These are phyloP conservation scores for Dendryphion nanum DNA, from an alignment of 2,329 filamentous ascomycete genomes.

Conservation along the genomic window DNA sequence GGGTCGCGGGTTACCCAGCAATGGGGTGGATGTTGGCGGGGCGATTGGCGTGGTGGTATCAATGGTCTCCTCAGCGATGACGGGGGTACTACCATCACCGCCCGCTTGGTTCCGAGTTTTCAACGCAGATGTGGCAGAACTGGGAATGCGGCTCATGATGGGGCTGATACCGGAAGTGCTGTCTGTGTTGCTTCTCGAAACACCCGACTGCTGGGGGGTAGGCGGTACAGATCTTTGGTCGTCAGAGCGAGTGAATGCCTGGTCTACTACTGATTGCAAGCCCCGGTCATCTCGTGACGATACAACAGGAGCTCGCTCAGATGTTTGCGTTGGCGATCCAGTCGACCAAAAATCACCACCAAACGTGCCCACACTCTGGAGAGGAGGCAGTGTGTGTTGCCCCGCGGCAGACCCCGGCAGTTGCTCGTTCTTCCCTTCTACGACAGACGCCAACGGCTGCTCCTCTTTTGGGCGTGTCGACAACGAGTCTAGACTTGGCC, in stretches of 20 bases:
- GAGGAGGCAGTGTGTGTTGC: conserved; percentile 16
- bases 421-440: conserved; percentile 60
- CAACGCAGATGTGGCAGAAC: conserved; percentile 40
- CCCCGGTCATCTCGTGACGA: conserved; percentile 23
- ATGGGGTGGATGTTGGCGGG: conserved; percentile 30
- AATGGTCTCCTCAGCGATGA: conserved; percentile 55
- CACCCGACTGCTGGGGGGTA: conserved; percentile 45
- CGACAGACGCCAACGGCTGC: conserved; percentile 51
- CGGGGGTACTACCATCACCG: conserved; percentile 47
- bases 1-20: conserved; percentile 25
- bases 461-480: conserved; percentile 9
- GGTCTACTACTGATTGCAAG: conserved; percentile 55
- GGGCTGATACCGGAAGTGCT: conserved; percentile 65
- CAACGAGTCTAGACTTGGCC: conserved; percentile 58
- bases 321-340: conserved; percentile 11
- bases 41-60: conserved; percentile 36
- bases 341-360: conserved; percentile 28
- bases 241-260: conserved; percentile 62
- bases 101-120: conserved; percentile 39
- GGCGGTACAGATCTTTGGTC: conserved; percentile 54
- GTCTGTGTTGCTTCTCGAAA: conserved; percentile 61
- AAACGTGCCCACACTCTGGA: conserved; percentile 22
- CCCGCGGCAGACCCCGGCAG: conserved; percentile 43
- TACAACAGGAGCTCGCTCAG: conserved; percentile 11
- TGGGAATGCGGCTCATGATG: conserved; percentile 60